Evolutionary conservation across 257 asterid genomes (phyloP), one percentile per base, ranked within the genome.

Genomic region (Cruciata laevipes): DNA sequence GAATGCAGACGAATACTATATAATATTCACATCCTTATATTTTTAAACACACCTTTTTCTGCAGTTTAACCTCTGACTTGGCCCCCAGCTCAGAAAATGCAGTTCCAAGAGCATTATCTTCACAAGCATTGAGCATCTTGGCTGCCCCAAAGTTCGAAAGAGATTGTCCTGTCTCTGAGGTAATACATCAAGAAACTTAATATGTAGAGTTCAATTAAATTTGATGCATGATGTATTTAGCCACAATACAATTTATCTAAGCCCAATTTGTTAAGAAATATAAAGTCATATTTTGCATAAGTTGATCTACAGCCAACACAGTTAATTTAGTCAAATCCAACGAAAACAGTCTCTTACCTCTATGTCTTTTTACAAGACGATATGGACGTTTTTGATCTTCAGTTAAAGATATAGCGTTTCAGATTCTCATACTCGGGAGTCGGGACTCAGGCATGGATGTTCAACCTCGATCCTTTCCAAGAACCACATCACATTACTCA

Each of bases 311-410:
- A 35, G 40, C 40, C 40, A 40, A 35, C 9, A 8, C 40, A 40
- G n/a, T 33, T 16, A 12, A 51, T 33, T 6, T 14, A 13, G 10
- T 65, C 51, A 21, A 30, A 30, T 11, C n/a, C 7, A 64, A 56
- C 66, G 55, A 24, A 61, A 32, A 58, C 56, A 24, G 25, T 21
- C 38, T 23, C 30, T 21, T 83, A 88, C 97, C 99, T 77, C 91
- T 82, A 76, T 94, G 97, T 68, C 99, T 90, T 87, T 88, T 94
- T 68, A 94, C 97, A 63, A 94, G 99, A 70, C 93, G 90, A 78
- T 79, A 90, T 60, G 96, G 92, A 77, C 88, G 99, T 76, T 90
- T 94, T 80, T 94, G 97, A 67, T 97, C 96, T 78, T 94, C 99
- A 90, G 96, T 84, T 88, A 95, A 80, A 82, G 77, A 90, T 78